These are phyloP conservation scores for Vigna radiata DNA, from an alignment of 306 rosid genomes.

Conservation along the genomic window DNA sequence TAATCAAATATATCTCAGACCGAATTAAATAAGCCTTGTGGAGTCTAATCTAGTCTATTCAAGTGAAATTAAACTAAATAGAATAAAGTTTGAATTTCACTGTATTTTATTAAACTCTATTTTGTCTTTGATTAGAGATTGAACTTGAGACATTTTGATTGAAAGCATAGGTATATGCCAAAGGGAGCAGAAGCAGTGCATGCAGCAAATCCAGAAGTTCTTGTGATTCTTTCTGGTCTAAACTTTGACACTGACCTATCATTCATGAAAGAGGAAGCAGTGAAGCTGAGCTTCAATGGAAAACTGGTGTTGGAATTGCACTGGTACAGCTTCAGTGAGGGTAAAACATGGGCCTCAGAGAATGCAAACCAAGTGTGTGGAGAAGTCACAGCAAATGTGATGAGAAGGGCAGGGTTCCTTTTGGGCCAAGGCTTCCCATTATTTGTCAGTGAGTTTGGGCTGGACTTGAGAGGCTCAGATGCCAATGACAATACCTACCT, in stretches of 20 bases:
- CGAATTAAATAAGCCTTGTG: no score
- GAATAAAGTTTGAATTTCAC: neutral
- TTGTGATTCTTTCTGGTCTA: constrained; percentile 77
- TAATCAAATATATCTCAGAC: no score
- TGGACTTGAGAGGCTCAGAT: constrained; percentile 67
- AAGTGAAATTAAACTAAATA: neutral
- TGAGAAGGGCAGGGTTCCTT: constrained; percentile 56
- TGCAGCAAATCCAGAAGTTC: constrained; percentile 70
- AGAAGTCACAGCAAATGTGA: constrained; percentile 43
- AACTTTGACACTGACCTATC: constrained; percentile 69
- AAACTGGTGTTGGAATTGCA: constrained; percentile 74
- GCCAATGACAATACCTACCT: constrained; percentile 69
- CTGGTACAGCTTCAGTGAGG: constrained; percentile 67
- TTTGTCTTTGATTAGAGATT: no score
- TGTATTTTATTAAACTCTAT: no score
- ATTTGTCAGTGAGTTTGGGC: constrained; percentile 74
- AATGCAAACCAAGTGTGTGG: constrained; percentile 80
- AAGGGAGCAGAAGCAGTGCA: constrained; percentile 88
- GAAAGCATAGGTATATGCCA: constrained; percentile 65
- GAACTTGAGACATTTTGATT: no score
- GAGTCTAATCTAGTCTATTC: no score
- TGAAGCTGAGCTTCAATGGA: constrained; percentile 53
- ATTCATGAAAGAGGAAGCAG: constrained; percentile 50
- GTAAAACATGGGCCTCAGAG: constrained; percentile 59
- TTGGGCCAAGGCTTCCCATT: constrained; percentile 64